A percentile compares a stretch with the other conserved stretches of the same genome.
Conservation (phyloP, 2,329 filamentous ascomycete species). For the Aspergillus piperis region DNA sequence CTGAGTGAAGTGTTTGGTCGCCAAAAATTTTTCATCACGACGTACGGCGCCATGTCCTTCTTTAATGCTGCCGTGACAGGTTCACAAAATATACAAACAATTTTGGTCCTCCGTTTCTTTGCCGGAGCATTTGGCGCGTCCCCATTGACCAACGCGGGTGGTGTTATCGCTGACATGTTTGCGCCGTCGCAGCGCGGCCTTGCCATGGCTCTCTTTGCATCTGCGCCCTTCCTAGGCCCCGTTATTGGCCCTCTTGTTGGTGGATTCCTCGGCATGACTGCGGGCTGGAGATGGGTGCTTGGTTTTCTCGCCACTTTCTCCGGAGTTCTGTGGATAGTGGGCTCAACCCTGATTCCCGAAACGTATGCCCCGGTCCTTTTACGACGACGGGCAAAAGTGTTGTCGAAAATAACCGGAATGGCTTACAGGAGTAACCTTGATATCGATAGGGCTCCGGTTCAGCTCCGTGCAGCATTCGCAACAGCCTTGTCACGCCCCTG, state of each 20-base stretch:
- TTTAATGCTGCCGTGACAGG: conserved; percentile 66
- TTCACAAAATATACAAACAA: conserved; percentile 57
- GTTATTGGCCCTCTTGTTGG: conserved; percentile 65
- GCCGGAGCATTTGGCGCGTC: conserved; percentile 64
- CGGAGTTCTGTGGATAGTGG: conserved; percentile 55
- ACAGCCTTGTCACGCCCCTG: conserved; percentile 53
- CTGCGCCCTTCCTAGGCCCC: conserved; percentile 68
- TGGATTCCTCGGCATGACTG: conserved; percentile 65
- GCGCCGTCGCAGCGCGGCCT: conserved; percentile 54
- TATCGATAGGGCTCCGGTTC: conserved; percentile 39
- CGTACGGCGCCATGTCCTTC: conserved; percentile 51
- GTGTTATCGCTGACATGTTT: conserved; percentile 65
- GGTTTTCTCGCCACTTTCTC: conserved; percentile 65
- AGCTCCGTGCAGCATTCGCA: conserved; percentile 45
- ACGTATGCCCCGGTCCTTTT: conserved; percentile 55
- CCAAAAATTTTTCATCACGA: conserved; percentile 36
- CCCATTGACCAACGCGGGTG: conserved; percentile 63
- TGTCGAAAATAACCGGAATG: conserved; percentile 53
- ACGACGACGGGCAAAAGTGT: conserved; percentile 49
- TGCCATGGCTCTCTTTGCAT: conserved; percentile 66
- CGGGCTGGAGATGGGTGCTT: conserved; percentile 71
- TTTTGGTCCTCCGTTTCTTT: conserved; percentile 69
- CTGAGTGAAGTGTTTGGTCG: conserved; percentile 43
- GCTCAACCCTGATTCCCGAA: conserved; percentile 35
- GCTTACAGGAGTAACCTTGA: conserved; percentile 48